These are phyloP conservation scores for Mortierella claussenii DNA, from an alignment of 192 early-diverging fungal species.

Conservation along the genomic window DNA sequence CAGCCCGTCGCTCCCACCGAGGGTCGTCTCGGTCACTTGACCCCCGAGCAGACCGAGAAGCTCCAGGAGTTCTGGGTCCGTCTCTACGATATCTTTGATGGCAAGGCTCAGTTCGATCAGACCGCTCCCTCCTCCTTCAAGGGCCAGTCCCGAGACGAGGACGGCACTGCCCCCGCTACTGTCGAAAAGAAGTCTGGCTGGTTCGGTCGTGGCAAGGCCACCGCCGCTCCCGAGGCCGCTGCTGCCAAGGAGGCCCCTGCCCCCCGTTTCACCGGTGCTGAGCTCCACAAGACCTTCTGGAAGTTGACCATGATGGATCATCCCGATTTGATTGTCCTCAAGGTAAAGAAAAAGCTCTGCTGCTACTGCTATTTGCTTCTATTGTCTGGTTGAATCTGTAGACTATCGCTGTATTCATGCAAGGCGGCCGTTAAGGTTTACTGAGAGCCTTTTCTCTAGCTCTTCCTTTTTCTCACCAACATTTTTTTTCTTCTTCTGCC, in stretches of 20 bases:
- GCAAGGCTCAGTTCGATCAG: constrained; percentile 50
- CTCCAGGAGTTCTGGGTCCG: constrained; percentile 58
- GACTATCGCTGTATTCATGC: not conserved
- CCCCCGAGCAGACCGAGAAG: constrained; percentile 53
- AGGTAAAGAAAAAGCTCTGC: constrained; percentile 37
- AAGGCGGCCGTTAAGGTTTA: not conserved
- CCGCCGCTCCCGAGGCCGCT: constrained; percentile 7
- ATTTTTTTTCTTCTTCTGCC: not conserved
- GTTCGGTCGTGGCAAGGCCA: constrained; percentile 41
- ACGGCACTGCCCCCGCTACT: constrained; percentile 19
- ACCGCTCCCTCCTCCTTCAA: constrained; percentile 53
- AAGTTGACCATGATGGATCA: constrained; percentile 54
- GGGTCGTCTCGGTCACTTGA: constrained; percentile 57
- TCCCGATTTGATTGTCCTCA: constrained; percentile 47
- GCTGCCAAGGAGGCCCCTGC: constrained; percentile 23
- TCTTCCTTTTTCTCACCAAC: not conserved
- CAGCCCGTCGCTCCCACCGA: constrained; percentile 45
- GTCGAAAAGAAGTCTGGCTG: constrained; percentile 47
- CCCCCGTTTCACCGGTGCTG: constrained; percentile 40
- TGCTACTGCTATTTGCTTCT: too few species aligned
- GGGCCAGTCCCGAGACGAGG: constrained; percentile 44
- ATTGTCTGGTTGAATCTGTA: too few species aligned
- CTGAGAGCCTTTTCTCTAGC: not conserved
- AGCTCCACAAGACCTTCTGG: constrained; percentile 41
- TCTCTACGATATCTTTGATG: constrained; percentile 56